Evolutionary conservation across 352 stramenopile species (phyloP).

Genomic region (Thraustochytrium sp.): DNA sequence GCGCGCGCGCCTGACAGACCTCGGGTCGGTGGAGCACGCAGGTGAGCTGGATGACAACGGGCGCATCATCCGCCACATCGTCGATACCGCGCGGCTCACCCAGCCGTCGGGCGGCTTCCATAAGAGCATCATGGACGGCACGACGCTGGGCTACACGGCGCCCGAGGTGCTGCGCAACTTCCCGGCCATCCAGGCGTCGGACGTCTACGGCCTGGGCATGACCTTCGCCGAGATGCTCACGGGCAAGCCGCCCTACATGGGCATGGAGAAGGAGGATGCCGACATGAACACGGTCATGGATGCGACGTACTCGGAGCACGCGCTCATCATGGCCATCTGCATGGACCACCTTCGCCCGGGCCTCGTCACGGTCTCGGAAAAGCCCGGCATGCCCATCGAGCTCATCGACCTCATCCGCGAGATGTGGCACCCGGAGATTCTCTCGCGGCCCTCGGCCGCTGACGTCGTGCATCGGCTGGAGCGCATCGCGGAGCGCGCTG

Average conservation of each 20-base stretch:
- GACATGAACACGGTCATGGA: slow-evolving; percentile 43
- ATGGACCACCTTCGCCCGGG: slow-evolving; percentile 29
- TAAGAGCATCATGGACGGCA: slow-evolving; percentile 37
- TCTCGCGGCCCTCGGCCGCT: not conserved
- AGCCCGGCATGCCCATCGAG: slow-evolving; percentile 29
- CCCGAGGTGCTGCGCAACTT: slow-evolving; percentile 58
- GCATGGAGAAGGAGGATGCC: slow-evolving; percentile 39
- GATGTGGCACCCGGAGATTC: slow-evolving; percentile 32
- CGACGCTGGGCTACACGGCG: slow-evolving; percentile 31
- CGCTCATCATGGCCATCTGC: slow-evolving; percentile 31
- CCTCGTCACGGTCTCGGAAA: slow-evolving; percentile 19
- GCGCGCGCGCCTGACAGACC: slow-evolving; percentile 10
- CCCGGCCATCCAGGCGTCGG: not conserved
- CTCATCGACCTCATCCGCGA: slow-evolving; percentile 39
- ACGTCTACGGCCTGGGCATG: slow-evolving; percentile 27
- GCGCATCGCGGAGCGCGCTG: not conserved
- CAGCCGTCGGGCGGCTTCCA: slow-evolving; percentile 37
- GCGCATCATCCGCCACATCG: not conserved
- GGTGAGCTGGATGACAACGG: slow-evolving; percentile 2
- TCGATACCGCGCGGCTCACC: not conserved
- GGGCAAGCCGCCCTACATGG: slow-evolving; percentile 1
- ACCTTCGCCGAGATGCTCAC: slow-evolving; percentile 42
- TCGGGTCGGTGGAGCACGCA: slow-evolving; percentile 7
- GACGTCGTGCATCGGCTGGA: not conserved
- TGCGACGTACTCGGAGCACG: slow-evolving; percentile 26